phyloP scores from a whole-genome alignment of 768 basidiomycete species.

The Phylloporus arenicola region DNA sequence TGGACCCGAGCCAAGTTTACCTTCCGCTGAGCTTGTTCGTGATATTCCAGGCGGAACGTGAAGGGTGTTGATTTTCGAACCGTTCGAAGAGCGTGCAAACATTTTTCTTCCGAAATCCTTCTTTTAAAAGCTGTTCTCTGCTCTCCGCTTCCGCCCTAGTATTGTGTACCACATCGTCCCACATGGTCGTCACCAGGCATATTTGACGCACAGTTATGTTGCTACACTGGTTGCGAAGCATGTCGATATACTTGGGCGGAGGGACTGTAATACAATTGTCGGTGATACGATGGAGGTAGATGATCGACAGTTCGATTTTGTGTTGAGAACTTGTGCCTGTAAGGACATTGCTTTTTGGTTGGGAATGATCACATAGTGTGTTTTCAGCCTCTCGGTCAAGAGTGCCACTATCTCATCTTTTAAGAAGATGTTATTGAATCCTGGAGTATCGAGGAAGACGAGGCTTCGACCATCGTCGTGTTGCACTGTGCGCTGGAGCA shows the following conservation, averaged over 20 bases:
- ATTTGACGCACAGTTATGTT: background rate
- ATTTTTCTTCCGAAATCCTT: background rate
- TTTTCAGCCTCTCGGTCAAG: background rate
- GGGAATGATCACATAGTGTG: background rate
- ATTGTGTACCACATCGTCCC: slow-evolving; percentile 2
- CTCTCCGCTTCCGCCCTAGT: background rate
- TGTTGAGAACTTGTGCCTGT: background rate
- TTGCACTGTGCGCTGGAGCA: background rate
- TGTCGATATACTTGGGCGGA: background rate
- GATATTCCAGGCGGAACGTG: background rate
- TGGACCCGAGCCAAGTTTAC: background rate
- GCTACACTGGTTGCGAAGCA: slow-evolving; percentile 1
- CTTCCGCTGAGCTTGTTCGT: background rate
- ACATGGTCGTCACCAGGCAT: slow-evolving; percentile 10
- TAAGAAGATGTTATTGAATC: background rate
- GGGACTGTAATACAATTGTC: background rate
- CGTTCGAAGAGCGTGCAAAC: background rate
- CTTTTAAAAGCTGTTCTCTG: background rate
- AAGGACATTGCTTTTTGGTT: background rate
- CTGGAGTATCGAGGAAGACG: slow-evolving; percentile 7
- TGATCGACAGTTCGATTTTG: background rate
- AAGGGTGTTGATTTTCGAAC: background rate
- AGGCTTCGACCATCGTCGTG: slow-evolving; percentile 1
- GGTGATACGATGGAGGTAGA: slow-evolving; percentile 7
- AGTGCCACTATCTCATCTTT: background rate